phyloP scores from a whole-genome alignment of 805 yeast species.

The Alloascoidea hylecoeti region DNA sequence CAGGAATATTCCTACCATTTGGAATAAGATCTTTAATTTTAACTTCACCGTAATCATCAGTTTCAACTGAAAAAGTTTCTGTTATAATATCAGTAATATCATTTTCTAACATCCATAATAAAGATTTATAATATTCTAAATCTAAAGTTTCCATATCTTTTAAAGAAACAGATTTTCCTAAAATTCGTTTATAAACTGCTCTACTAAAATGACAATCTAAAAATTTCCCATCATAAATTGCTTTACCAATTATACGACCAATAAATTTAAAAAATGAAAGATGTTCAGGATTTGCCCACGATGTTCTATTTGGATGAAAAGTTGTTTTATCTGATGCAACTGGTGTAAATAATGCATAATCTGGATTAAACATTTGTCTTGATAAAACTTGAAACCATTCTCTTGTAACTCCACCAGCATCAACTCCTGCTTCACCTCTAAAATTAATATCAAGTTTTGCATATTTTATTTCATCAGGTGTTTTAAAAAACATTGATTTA shows the following conservation, averaged over 20 bases:
- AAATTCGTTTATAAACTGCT: constrained; percentile 80
- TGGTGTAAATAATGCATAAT: constrained; percentile 82
- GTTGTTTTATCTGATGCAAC: constrained; percentile 88
- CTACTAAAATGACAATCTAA: constrained; percentile 92
- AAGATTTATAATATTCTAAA: constrained; percentile 79
- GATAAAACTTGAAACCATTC: constrained; percentile 96
- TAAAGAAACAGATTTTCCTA: constrained; percentile 68
- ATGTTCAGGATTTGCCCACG: constrained; percentile 89
- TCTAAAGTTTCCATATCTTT: constrained; percentile 93
- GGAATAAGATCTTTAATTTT: constrained; percentile 72
- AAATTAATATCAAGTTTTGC: constrained; percentile 71
- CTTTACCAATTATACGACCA: constrained; percentile 90
- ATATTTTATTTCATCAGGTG: constrained; percentile 56
- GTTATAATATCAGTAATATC: constrained; percentile 92
- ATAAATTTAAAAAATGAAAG: constrained; percentile 85
- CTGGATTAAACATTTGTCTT: constrained; percentile 92
- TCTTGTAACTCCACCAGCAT: constrained; percentile 95
- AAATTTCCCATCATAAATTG: constrained; percentile 73
- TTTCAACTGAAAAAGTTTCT: constrained; percentile 87
- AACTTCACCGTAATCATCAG: constrained; percentile 88
- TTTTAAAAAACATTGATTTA: constrained; percentile 65
- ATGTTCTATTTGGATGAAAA: constrained; percentile 88
- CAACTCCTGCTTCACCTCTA: constrained; percentile 90
- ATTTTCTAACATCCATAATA: constrained; percentile 93
- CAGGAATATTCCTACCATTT: constrained; percentile 70